Base-by-base conservation (phyloP, 495 filamentous ascomycete genomes). In the Aspergillus carlsbadensis region DNA sequence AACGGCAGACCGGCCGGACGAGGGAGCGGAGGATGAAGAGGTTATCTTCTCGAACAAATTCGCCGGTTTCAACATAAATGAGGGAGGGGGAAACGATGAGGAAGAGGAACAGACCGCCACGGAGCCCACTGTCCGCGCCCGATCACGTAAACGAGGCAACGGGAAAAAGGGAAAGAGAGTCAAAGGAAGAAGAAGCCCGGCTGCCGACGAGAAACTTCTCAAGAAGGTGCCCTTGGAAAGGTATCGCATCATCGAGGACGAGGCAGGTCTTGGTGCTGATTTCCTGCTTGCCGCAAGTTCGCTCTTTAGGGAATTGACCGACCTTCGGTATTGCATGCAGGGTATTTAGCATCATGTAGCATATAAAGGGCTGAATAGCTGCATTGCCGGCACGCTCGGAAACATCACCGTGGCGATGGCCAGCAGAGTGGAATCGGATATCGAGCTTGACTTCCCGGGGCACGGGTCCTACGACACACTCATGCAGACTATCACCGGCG, bases 271-370 rank as follows among this genome's bases (percentile, higher is more conserved):
- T 4, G 68, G 69, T 10, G 69, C 24, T 2, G 44, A 75, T 24
- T 76, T 75, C 58, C 54, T 73, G 15, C 65, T 78, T 61, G 73
- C 74, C 21, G 68, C 69, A n/a, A 70, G 69, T 42, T 63, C 58
- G 6, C 40, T 77, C 11, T 15, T 69, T 36, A 22, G 26, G 10
- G 54, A 77, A 31, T 71, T 64, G 66, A 48, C 54, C 4, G 50
- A 66, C 6, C 65, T 78, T 26, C 69, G 74, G 35, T 14, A 49
- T 22, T 66, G 70, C 36, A 21, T 79, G 35, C 76, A 78, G 48
- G 58, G 49, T 8, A n/a, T 71, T 14, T 81, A 77, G 78, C 67
- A 54, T 14, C 64, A 80, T n/a, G 72, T 76, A 34, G 72, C 75
- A 3, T 75, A 78, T 58, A 56, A 68, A 2, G 67, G 63, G 6